Conservation (phyloP, 805 yeast genomes). For the Schwanniomyces polymorphus region DNA sequence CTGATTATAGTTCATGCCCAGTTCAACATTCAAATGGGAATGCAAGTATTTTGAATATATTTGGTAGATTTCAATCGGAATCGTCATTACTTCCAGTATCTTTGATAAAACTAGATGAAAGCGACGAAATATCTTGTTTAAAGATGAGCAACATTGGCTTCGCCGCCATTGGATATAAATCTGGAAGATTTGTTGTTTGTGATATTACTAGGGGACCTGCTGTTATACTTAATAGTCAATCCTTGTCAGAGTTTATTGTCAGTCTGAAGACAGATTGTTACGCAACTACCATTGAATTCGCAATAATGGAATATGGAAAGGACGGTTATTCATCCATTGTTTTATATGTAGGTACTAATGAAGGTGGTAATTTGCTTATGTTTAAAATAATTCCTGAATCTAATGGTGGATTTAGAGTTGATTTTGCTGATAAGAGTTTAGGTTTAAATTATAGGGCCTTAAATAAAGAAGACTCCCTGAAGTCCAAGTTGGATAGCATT, state of each 20-base stretch:
- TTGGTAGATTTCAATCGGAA: slow-evolving; percentile 50
- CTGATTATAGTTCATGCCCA: slow-evolving; percentile 27
- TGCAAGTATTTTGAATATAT: slow-evolving; percentile 48
- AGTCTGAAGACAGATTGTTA: slow-evolving; percentile 29
- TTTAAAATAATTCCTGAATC: slow-evolving; percentile 66
- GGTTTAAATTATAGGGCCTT: slow-evolving; percentile 33
- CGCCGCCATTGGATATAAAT: slow-evolving; percentile 73
- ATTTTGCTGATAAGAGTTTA: slow-evolving; percentile 44
- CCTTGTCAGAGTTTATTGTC: slow-evolving; percentile 26
- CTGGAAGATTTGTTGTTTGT: slow-evolving; percentile 72
- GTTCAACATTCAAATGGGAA: slow-evolving; percentile 33
- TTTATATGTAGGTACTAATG: slow-evolving; percentile 72
- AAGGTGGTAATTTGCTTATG: slow-evolving; percentile 64
- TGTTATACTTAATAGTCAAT: slow-evolving; percentile 46
- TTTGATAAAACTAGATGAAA: slow-evolving; percentile 33
- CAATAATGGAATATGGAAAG: slow-evolving; percentile 65
- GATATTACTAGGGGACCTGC: slow-evolving; percentile 79
- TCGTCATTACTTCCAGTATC: slow-evolving; percentile 34
- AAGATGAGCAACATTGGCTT: slow-evolving; percentile 78
- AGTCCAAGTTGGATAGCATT: slow-evolving; percentile 53
- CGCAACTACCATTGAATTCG: slow-evolving; percentile 68
- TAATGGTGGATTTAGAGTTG: slow-evolving; percentile 60
- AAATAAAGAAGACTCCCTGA: slow-evolving; percentile 44
- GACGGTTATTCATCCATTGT: slow-evolving; percentile 74
- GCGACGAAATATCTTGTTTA: slow-evolving; percentile 54